These are phyloP conservation scores for Beta lomatogona DNA, from an alignment of 179 eudicot genomes.

Conservation along the genomic window DNA sequence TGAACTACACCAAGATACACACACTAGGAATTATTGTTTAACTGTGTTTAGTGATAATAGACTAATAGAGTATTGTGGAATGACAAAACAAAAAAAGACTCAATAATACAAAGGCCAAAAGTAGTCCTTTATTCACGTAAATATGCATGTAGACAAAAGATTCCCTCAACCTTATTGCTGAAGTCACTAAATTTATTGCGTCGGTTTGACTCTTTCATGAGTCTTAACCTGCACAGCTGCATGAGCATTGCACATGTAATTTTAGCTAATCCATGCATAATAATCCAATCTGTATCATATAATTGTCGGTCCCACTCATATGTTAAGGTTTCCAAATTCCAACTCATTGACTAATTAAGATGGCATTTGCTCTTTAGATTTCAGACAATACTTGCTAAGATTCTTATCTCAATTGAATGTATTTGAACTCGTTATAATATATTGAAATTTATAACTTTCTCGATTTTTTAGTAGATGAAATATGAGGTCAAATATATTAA, in stretches of 20 bases:
- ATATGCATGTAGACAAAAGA: neutral
- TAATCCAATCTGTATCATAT: neutral
- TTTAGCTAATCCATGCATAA: neutral
- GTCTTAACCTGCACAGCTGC: neutral
- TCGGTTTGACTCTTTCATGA: neutral
- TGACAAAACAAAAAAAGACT: neutral
- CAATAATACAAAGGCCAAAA: neutral
- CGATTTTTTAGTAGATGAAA: no score
- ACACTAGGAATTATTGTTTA: no score
- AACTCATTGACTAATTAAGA: neutral
- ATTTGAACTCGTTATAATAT: no score
- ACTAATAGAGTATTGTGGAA: no score
- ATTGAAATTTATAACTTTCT: no score
- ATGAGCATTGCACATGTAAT: neutral
- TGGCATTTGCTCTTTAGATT: neutral
- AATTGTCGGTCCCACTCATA: neutral
- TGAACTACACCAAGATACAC: no score
- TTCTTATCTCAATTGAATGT: no score
- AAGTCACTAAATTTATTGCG: neutral
- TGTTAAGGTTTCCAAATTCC: neutral
- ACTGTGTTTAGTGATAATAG: no score
- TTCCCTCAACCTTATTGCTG: neutral
- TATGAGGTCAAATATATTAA: no score
- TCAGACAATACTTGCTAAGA: neutral
- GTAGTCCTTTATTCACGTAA: neutral